A percentile compares a stretch with the other conserved stretches of the same genome.
phyloP scores from a whole-genome alignment of 768 basidiomycete genomes.

The Cystobasidium onofrii region DNA sequence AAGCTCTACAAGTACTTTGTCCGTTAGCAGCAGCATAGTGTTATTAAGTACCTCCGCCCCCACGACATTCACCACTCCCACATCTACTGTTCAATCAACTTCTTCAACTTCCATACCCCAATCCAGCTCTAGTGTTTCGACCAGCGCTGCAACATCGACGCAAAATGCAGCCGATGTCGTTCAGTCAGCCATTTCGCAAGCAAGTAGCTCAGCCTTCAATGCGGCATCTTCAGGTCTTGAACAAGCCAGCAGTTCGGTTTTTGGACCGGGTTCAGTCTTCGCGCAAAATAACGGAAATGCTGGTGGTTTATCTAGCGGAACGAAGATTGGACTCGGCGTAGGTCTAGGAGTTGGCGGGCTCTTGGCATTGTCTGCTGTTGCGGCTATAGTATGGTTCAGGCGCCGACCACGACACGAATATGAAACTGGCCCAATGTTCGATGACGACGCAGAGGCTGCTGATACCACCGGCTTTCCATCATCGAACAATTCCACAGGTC shows the following conservation, averaged over 20 bases:
- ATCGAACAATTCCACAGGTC: not conserved
- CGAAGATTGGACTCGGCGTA: conserved; percentile 17
- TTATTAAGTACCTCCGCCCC: not conserved
- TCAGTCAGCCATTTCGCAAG: not conserved
- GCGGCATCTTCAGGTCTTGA: conserved; percentile 6
- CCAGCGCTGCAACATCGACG: not conserved
- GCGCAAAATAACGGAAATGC: not conserved
- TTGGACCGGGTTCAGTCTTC: conserved; percentile 16
- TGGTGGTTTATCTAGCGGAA: conserved; percentile 8
- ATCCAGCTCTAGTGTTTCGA: not conserved
- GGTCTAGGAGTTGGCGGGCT: not conserved
- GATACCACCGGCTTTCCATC: not conserved
- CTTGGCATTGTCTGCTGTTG: not conserved
- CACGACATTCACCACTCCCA: not conserved
- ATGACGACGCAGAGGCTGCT: not conserved
- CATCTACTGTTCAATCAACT: not conserved
- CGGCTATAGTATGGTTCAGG: not conserved
- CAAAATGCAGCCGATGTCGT: not conserved
- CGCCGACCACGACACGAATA: not conserved
- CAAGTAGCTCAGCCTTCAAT: conserved; percentile 6
- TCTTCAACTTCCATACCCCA: not conserved
- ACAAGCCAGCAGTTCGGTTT: conserved; percentile 5
- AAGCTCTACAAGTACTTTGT: not conserved
- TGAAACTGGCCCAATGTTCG: not conserved
- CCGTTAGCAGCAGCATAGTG: not conserved